Percentiles rank a stretch among this genome's conserved stretches.
Evolutionary conservation across 768 basidiomycete genomes (phyloP).

Genomic region (Peribolospora baueri): DNA sequence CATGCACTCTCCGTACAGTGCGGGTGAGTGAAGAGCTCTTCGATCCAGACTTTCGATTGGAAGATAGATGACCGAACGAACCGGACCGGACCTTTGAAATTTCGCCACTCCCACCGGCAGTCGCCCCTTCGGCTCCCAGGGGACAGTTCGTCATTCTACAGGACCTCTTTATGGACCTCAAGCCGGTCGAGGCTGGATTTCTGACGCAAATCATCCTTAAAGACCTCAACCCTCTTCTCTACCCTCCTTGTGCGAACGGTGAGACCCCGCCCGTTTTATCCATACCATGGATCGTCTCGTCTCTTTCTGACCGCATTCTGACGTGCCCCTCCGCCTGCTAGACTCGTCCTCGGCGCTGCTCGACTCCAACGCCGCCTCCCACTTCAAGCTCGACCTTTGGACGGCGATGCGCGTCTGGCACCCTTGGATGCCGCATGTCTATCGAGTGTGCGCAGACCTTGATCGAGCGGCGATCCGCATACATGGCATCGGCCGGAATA

Average conservation of each 20-base stretch:
- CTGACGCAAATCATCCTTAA: slow-evolving; percentile 71
- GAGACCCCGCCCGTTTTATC: slow-evolving; percentile 14
- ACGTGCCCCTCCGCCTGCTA: no score
- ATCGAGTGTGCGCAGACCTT: slow-evolving; percentile 32
- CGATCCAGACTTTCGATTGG: no score
- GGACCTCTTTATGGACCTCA: slow-evolving; percentile 35
- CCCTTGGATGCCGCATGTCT: slow-evolving; percentile 31
- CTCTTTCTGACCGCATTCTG: no score
- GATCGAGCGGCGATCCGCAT: slow-evolving; percentile 27
- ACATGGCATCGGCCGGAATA: no score
- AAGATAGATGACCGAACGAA: no score
- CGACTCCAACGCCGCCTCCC: slow-evolving; percentile 33
- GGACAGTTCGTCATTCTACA: slow-evolving; percentile 24
- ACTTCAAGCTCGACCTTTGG: slow-evolving; percentile 31
- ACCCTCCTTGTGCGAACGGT: slow-evolving; percentile 31
- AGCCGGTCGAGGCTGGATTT: slow-evolving; percentile 38
- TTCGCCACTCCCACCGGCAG: slow-evolving; percentile 3
- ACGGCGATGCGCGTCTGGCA: slow-evolving; percentile 57
- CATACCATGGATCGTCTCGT: no score
- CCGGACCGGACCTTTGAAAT: not conserved
- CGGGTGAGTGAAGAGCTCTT: slow-evolving; percentile 5
- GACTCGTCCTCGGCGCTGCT: slow-evolving; percentile 22
- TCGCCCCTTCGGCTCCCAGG: slow-evolving; percentile 20
- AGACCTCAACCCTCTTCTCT: slow-evolving; percentile 56
- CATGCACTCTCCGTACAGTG: slow-evolving; percentile 36